phyloP scores from a whole-genome alignment of 306 rosid genomes.

The Myrica gale region DNA sequence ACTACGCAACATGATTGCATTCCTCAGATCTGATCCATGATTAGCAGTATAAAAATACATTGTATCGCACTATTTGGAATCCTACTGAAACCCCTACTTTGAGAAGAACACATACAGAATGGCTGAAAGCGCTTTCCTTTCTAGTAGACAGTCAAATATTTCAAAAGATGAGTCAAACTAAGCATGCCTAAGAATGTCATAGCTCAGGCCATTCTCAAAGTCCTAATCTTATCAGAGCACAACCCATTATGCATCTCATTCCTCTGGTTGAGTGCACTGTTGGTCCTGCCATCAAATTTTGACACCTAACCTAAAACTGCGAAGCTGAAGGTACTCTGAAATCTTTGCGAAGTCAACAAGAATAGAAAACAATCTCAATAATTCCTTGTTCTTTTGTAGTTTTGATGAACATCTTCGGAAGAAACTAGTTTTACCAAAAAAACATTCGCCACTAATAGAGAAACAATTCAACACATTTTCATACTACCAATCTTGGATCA shows the following conservation, averaged over 20 bases:
- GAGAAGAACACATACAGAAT: background rate
- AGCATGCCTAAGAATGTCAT: background rate
- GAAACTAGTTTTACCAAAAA: slow-evolving; percentile 11
- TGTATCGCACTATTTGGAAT: background rate
- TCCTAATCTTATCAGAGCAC: background rate
- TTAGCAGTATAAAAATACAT: background rate
- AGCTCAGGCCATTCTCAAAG: background rate
- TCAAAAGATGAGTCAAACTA: background rate
- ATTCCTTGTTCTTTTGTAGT: background rate
- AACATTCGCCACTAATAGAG: background rate
- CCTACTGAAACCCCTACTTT: background rate
- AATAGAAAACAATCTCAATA: background rate
- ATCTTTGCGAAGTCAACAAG: slow-evolving; percentile 13
- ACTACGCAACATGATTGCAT: background rate
- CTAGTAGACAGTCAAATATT: background rate
- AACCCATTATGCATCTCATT: background rate
- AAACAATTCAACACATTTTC: slow-evolving; percentile 26
- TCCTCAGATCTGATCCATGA: slow-evolving; percentile 5
- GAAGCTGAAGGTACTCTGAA: slow-evolving; percentile 5
- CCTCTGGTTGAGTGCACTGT: background rate
- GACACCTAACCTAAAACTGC: background rate
- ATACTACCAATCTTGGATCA: slow-evolving; percentile 25
- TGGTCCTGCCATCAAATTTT: background rate
- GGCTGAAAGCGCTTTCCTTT: background rate
- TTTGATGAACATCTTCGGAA: slow-evolving; percentile 5